Conservation (phyloP, 225 moss, liverwort and hornwort genomes). For the Polytrichum commune region DNA sequence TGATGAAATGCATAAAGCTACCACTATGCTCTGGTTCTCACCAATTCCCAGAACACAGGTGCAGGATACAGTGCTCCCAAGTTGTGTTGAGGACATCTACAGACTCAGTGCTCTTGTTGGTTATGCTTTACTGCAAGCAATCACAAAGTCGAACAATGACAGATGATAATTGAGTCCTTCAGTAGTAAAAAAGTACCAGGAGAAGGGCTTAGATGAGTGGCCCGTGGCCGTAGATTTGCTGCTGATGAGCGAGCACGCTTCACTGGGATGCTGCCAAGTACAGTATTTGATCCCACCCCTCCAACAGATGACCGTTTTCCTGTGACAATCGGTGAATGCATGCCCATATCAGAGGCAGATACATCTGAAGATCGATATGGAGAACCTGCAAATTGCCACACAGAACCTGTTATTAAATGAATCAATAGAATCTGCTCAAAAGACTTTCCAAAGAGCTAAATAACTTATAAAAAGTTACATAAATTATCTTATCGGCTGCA, state of each 20-base stretch:
- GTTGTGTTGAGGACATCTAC: background rate
- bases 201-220: slow-evolving; percentile 50
- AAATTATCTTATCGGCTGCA: too few relatives aligned
- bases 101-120: background rate
- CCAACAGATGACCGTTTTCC: slow-evolving; percentile 61
- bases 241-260: slow-evolving; percentile 76
- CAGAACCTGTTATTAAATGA: background rate
- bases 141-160: background rate
- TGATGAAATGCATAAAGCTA: too few relatives aligned
- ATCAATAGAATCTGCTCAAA: background rate
- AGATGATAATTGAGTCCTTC: background rate
- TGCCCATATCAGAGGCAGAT: slow-evolving; percentile 42
- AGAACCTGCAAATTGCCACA: slow-evolving; percentile 24
- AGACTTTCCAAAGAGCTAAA: too few relatives aligned
- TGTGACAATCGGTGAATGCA: slow-evolving; percentile 64
- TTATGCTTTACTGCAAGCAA: background rate
- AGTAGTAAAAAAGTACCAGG: slow-evolving; percentile 21
- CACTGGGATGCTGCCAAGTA: slow-evolving; percentile 70
- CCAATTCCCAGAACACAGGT: too few relatives aligned
- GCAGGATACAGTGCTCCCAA: too few relatives aligned
- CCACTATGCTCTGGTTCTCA: too few relatives aligned
- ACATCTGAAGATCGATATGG: slow-evolving; percentile 37
- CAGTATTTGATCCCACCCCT: slow-evolving; percentile 29
- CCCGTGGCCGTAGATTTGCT: slow-evolving; percentile 33
- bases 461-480: too few relatives aligned